phyloP scores from a whole-genome alignment of 2,329 filamentous ascomycete genomes.

The Podosphaera leucotricha region DNA sequence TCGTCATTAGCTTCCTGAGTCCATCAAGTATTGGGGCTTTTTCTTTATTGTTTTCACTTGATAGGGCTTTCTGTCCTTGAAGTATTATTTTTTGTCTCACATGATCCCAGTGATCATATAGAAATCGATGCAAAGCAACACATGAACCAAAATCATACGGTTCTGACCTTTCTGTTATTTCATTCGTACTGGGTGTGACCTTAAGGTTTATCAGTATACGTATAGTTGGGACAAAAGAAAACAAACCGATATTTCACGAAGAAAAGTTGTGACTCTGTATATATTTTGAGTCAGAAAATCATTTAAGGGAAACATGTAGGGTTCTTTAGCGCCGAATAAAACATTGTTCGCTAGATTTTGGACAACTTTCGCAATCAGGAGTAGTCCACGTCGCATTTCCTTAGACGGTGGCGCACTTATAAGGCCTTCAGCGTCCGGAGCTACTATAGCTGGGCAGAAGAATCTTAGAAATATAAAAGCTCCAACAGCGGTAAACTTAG shows the following conservation, averaged over 20 bases:
- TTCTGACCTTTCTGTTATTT: conserved; percentile 22
- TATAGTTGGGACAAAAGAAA: background rate
- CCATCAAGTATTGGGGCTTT: conserved; percentile 35
- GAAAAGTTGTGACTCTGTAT: conserved; percentile 40
- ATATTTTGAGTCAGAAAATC: conserved; percentile 46
- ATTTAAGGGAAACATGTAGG: conserved; percentile 49
- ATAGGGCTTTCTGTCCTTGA: conserved; percentile 32
- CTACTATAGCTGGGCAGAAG: conserved; percentile 50
- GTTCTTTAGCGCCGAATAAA: conserved; percentile 46
- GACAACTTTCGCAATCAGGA: conserved; percentile 47
- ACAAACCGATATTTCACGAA: conserved; percentile 41
- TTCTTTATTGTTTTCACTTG: conserved; percentile 26
- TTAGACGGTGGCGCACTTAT: conserved; percentile 36
- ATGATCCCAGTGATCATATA: conserved; percentile 51
- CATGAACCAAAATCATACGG: conserved; percentile 49
- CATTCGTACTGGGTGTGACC: conserved; percentile 25
- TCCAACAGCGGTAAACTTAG: conserved; percentile 48
- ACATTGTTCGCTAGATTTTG: conserved; percentile 52
- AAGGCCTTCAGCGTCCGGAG: conserved; percentile 43
- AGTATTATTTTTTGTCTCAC: conserved; percentile 39
- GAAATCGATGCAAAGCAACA: conserved; percentile 41
- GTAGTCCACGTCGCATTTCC: conserved; percentile 42
- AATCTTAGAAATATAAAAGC: conserved; percentile 50
- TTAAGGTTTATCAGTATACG: conserved; percentile 4
- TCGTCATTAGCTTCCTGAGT: conserved; percentile 36